Evolutionary conservation across 345 rosid genomes (phyloP).

Genomic region (Aquilaria sinensis): DNA sequence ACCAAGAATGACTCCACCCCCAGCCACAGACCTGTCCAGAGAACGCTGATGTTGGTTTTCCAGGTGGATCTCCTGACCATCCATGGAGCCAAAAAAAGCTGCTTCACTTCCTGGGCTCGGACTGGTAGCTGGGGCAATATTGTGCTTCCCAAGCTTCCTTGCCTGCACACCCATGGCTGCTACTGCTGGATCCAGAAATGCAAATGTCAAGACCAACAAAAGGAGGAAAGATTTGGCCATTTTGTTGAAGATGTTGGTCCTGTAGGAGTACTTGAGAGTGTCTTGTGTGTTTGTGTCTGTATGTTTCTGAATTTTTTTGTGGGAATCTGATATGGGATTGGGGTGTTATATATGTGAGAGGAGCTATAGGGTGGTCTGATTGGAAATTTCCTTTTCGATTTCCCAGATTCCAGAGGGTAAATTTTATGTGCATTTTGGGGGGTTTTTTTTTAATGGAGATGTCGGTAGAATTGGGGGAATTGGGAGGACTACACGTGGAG

Average conservation of each 20-base stretch:
- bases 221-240: conserved; percentile 26
- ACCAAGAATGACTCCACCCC: conserved; percentile 75
- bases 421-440: conserved; percentile 1
- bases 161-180: conserved; percentile 24
- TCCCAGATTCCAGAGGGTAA: conserved; percentile 14
- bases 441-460: conserved; percentile 11
- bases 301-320: too few species aligned
- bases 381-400: conserved; percentile 32
- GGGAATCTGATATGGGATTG: neutral
- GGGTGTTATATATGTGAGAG: conserved; percentile 8
- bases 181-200: conserved; percentile 18
- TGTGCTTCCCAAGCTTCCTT: conserved; percentile 45
- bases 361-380: conserved; percentile 19
- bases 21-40: conserved; percentile 62
- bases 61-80: conserved; percentile 15
- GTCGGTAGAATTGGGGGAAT: conserved; percentile 30
- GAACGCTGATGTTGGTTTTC: conserved; percentile 32
- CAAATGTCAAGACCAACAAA: conserved; percentile 23
- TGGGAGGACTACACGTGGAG: conserved; percentile 26
- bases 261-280: neutral
- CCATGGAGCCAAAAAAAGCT: conserved; percentile 9
- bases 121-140: conserved; percentile 11
- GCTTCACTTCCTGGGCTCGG: conserved; percentile 13
- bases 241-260: conserved; percentile 7
- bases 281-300: neutral